Evolutionary conservation across 2,329 filamentous ascomycete species (phyloP), one percentile per base, ranked within the genome.

Genomic region (Blastomyces percursus): DNA sequence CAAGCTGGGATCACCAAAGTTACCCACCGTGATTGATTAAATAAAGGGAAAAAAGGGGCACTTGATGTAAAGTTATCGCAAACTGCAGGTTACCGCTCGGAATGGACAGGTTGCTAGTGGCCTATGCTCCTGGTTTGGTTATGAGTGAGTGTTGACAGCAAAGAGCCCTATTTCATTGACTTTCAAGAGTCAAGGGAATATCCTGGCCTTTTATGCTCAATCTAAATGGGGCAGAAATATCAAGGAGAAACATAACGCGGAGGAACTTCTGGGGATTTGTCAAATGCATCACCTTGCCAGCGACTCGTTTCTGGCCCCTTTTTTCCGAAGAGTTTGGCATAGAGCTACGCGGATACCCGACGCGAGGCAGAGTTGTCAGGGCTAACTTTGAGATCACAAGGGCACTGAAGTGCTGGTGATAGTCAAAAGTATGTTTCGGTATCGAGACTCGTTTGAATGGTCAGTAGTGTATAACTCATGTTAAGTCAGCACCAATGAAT

Each of bases 291-390:
- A 32, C 38, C 11, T n/a, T 59, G 40, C 40, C 16, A 48, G 56
- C 12, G 35, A 24, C 46, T 30, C 42, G 35, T 46, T 24, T 59
- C 38, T 16, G 21, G 11, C 42, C 38, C 24, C 32, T 46, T 46
- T 46, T 46, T 24, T 12, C 21, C 2, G 30, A 40, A 4, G 9
- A 30, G 5, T 51, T 60, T 60, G 11, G 19, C 50, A 42, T 30
- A 38, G 48, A 55, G 50, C 61, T 64, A 59, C 61, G 63, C 63
- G 61, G 63, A 51, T 65, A 62, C 62, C 64, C 59, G 60, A 64
- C 60, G 40, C 32, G n/a, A 56, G n/a, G 4, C 8, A 56, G 38
- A 40, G 32, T 46, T 32, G 16, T 59, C 40, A 42, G 61, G 38
- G 44, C 57, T 65, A 61, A 60, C 51, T 51, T 35, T 19, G 32